These are phyloP conservation scores for Aspergillus chevalieri DNA, from an alignment of 2,329 filamentous ascomycete genomes.

Conservation along the genomic window DNA sequence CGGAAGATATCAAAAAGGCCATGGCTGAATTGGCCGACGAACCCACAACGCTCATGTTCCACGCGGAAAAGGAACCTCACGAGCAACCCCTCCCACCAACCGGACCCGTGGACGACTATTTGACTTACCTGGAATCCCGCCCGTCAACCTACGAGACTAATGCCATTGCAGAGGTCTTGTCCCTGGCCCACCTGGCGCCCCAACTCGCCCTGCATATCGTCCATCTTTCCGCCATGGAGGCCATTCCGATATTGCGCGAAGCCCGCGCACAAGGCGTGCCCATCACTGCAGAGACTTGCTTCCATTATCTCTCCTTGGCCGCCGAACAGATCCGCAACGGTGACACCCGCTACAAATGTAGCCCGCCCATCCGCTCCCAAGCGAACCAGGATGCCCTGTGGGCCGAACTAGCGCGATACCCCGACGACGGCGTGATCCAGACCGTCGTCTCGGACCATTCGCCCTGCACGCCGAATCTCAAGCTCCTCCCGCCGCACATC, in stretches of 20 bases:
- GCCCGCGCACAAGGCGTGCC: constrained; percentile 69
- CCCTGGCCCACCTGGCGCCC: constrained; percentile 71
- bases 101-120: constrained; percentile 68
- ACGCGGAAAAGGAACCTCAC: constrained; percentile 90
- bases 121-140: constrained; percentile 84
- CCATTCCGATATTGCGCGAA: constrained; percentile 70
- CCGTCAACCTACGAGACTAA: constrained; percentile 87
- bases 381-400: constrained; percentile 80
- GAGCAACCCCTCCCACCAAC: constrained; percentile 70
- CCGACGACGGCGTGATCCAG: constrained; percentile 67
- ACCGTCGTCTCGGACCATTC: constrained; percentile 95
- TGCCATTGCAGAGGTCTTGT: constrained; percentile 79
- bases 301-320: constrained; percentile 83
- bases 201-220: constrained; percentile 85
- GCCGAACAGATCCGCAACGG: constrained; percentile 76
- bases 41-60: constrained; percentile 94
- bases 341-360: constrained; percentile 91
- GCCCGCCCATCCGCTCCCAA: constrained; percentile 78
- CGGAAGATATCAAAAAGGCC: constrained; percentile 69
- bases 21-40: constrained; percentile 74
- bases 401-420: constrained; percentile 61
- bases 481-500: constrained; percentile 70
- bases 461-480: constrained; percentile 90
- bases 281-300: constrained; percentile 91
- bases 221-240: constrained; percentile 79